phyloP scores from a whole-genome alignment of 1,284 basidiomycete genomes.

The Ustilago sp. region DNA sequence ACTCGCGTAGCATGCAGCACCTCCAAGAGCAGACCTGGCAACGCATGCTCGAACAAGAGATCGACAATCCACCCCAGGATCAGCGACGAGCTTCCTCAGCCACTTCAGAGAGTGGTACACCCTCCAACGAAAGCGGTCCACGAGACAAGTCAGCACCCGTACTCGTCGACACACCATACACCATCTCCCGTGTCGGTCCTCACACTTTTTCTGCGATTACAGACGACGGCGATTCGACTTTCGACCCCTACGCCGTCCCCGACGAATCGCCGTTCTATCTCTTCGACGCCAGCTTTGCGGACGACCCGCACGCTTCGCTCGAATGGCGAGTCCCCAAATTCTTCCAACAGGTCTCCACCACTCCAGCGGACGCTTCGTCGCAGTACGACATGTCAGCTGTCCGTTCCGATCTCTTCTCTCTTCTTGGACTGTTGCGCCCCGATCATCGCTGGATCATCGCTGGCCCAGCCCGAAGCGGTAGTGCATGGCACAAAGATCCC shows the following conservation, averaged over 20 bases:
- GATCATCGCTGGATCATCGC: constrained; percentile 67
- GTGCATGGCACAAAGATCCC: constrained; percentile 69
- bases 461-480: constrained; percentile 59
- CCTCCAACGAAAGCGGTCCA: constrained; percentile 27
- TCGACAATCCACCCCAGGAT: not conserved
- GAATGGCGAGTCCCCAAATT: constrained; percentile 61
- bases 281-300: constrained; percentile 62
- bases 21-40: constrained; percentile 45
- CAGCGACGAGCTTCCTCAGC: constrained; percentile 4
- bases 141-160: constrained; percentile 26
- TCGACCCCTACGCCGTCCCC: constrained; percentile 55
- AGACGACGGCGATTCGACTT: constrained; percentile 42
- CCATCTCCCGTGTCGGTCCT: constrained; percentile 15
- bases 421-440: constrained; percentile 55
- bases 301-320: constrained; percentile 43
- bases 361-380: constrained; percentile 20
- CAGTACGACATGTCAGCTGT: constrained; percentile 40
- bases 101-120: constrained; percentile 12
- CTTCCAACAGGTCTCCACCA: constrained; percentile 49
- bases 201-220: constrained; percentile 24
- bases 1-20: constrained; percentile 54
- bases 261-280: constrained; percentile 67
- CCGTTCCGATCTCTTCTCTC: constrained; percentile 60
- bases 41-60: constrained; percentile 30
- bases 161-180: constrained; percentile 29